A percentile compares a stretch with the other conserved stretches of the same genome.
Evolutionary conservation across 345 rosid species (phyloP).

Genomic region (Arabis alpina): DNA sequence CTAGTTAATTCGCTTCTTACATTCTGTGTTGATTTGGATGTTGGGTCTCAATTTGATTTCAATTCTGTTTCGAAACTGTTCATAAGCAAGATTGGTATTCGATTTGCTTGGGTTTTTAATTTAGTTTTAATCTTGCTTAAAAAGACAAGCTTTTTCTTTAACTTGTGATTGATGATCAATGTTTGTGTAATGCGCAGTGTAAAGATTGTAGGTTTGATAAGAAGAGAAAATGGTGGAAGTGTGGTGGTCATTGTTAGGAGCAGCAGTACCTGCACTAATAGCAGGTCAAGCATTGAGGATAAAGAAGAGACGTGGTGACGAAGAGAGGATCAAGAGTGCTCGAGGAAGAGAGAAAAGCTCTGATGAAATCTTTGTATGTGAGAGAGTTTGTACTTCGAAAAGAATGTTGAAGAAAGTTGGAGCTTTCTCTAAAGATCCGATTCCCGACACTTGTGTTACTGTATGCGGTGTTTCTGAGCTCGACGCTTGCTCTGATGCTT

Average conservation of each 20-base stretch:
- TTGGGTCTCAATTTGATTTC: constrained; percentile 3
- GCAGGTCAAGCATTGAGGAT: constrained; percentile 72
- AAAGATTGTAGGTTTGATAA: constrained; percentile 16
- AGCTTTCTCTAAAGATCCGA: constrained; percentile 81
- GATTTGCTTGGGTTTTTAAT: constrained; percentile 8
- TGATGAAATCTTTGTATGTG: constrained; percentile 85
- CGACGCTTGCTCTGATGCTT: constrained; percentile 90
- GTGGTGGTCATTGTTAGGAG: constrained; percentile 81
- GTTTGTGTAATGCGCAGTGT: constrained; percentile 29
- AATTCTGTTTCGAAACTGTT: constrained; percentile 4
- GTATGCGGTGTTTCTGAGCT: constrained; percentile 91
- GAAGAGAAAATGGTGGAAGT: constrained; percentile 63
- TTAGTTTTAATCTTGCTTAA: background rate
- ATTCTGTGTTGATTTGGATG: background rate
- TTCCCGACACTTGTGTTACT: constrained; percentile 76
- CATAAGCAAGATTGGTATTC: background rate
- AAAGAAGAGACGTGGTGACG: constrained; percentile 66
- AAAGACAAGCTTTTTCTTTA: background rate
- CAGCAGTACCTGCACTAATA: constrained; percentile 71
- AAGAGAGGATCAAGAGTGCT: constrained; percentile 71
- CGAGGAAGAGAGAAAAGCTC: constrained; percentile 84
- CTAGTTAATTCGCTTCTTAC: too few species aligned
- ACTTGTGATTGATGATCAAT: background rate
- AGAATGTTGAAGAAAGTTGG: constrained; percentile 87
- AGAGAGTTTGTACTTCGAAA: constrained; percentile 90